Evolutionary conservation across 1,284 basidiomycete species (phyloP), one percentile per base, ranked within the genome.

Genomic region (Xanthoconium separans): DNA sequence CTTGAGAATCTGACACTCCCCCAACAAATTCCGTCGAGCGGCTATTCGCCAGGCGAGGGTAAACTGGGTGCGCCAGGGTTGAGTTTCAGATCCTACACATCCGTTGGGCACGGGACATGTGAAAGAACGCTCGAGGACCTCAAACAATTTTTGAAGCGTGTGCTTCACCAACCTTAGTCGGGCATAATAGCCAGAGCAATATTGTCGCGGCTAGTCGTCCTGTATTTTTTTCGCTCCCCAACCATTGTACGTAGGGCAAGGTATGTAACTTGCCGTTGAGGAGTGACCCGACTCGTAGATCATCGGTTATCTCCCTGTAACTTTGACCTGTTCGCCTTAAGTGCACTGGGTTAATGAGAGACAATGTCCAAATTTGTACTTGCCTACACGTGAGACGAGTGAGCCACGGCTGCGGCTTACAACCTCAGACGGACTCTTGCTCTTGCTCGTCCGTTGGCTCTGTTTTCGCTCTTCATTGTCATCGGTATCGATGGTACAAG

Each of bases 401-500:
- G 27, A 5, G 27, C 27, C 27, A 27, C 27, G 27, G 11, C 51
- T 41, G 44, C 40, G 43, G 61, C 60, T 33, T 44, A 33, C 20
- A 5, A 7, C 30, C 31, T 50, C 50, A 44, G 47, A 54, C 59
- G 39, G 52, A 33, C n/a, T n/a, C n/a, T n/a, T n/a, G n/a, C 36
- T 27, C 33, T 27, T 16, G 22, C 39, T 47, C 16, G 47, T 58
- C 51, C 54, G 31, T 37, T 50, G 51, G 29, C 42, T 47, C 36
- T 42, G 13, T 49, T 37, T 34, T 47, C 24, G 27, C 6, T 46
- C 42, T 22, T 30, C 36, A 27, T 5, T 47, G 43, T 33, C 53
- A 8, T 51, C 61, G 44, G 47, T 40, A 51, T 55, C 59, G 53
- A 92, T 92, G 89, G 76, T 92, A 31, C 87, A 95, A 64, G 92